These are phyloP conservation scores for Penicillium robsamsonii DNA, from an alignment of 495 filamentous ascomycete genomes.

Conservation along the genomic window DNA sequence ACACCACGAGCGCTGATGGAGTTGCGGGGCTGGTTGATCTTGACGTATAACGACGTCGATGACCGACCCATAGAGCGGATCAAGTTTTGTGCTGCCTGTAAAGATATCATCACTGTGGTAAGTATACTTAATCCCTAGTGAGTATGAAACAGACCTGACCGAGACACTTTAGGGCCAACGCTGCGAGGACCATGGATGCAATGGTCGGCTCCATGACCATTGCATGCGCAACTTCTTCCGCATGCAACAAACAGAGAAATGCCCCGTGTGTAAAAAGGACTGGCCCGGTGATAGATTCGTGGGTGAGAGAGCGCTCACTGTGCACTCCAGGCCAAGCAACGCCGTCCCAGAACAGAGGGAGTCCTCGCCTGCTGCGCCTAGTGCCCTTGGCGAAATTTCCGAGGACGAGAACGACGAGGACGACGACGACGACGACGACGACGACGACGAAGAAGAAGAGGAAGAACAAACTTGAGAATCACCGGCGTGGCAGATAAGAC, in stretches of 20 bases:
- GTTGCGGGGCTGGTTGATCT: conserved; percentile 73
- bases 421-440: conserved; percentile 9
- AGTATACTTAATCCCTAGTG: conserved; percentile 16
- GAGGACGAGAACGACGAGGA: background rate
- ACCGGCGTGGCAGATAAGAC: background rate
- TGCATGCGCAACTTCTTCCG: conserved; percentile 74
- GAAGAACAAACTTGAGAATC: background rate
- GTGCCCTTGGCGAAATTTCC: background rate
- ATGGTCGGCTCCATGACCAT: conserved; percentile 69
- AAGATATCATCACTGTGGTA: conserved; percentile 81
- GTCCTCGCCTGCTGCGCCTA: conserved; percentile 13
- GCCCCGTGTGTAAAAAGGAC: conserved; percentile 66
- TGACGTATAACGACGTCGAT: conserved; percentile 74
- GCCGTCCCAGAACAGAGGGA: conserved; percentile 19
- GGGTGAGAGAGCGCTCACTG: conserved; percentile 68
- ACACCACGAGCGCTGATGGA: conserved; percentile 79
- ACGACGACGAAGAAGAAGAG: background rate
- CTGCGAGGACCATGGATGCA: conserved; percentile 67
- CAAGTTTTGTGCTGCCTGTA: conserved; percentile 86
- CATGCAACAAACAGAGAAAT: conserved; percentile 58
- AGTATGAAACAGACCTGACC: conserved; percentile 4
- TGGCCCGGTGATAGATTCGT: conserved; percentile 79
- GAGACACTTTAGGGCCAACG: conserved; percentile 62
- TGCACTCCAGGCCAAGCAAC: conserved; percentile 31
- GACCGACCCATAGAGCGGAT: conserved; percentile 54